Percentiles rank a stretch among this genome's conserved stretches.
phyloP scores from a whole-genome alignment of 495 filamentous ascomycete species.

The Aspergillus diversus region DNA sequence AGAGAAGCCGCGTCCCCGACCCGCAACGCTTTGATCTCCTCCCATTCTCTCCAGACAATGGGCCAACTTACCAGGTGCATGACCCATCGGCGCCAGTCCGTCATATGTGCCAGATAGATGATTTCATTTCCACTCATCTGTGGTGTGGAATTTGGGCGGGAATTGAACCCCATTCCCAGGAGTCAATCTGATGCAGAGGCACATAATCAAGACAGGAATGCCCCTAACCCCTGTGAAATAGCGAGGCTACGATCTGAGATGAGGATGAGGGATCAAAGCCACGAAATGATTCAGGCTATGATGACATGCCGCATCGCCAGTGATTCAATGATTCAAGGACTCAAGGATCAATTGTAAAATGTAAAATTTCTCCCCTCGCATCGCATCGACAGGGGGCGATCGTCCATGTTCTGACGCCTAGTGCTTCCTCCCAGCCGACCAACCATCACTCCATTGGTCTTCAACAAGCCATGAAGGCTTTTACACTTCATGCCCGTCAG shows the following conservation, averaged over 20 bases:
- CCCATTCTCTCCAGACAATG: not conserved
- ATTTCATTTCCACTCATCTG: not conserved
- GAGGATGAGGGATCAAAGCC: not conserved
- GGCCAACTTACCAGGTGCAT: not conserved
- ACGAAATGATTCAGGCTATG: not conserved
- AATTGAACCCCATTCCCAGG: not conserved
- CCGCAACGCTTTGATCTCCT: not conserved
- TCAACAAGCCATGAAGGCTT: not conserved
- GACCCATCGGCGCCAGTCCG: not conserved
- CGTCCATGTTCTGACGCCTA: slow-evolving; percentile 6
- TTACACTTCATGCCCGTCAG: slow-evolving; percentile 10
- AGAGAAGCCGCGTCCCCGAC: not conserved
- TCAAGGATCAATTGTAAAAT: not conserved
- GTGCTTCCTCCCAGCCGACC: not conserved
- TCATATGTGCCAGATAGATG: slow-evolving; percentile 2
- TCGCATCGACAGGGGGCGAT: slow-evolving; percentile 11
- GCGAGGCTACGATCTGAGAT: too few species aligned
- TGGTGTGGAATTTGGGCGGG: not conserved
- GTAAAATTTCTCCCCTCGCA: not conserved
- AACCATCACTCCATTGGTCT: slow-evolving; percentile 11
- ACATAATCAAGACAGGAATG: not conserved
- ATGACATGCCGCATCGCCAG: not conserved
- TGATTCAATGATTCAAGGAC: not conserved
- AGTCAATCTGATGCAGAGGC: not conserved
- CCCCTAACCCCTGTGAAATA: not conserved